Conservation (phyloP, 345 rosid species). For the Eucalyptus grandis region DNA sequence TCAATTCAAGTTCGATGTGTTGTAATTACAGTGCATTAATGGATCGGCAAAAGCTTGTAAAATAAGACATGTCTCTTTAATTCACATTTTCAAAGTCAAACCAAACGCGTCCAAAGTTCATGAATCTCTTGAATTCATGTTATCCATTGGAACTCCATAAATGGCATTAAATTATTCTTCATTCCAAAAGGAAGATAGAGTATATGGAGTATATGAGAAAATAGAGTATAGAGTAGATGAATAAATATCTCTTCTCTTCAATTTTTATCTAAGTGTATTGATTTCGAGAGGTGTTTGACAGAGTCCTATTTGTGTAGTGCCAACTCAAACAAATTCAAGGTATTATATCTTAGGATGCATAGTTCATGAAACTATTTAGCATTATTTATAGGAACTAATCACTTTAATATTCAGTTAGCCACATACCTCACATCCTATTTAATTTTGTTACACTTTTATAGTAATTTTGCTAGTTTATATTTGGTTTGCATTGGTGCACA, state of each 20-base stretch:
- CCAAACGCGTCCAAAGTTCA: rapidly evolving
- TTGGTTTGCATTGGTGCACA: not conserved
- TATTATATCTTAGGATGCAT: too few relatives aligned
- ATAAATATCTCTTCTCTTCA: too few relatives aligned
- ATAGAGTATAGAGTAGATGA: not conserved
- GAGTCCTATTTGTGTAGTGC: not conserved
- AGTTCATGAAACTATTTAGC: not conserved
- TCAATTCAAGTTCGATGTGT: not conserved
- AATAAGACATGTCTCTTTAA: not conserved
- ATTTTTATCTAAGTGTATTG: not conserved
- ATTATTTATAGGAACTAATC: not conserved
- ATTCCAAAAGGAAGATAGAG: not conserved
- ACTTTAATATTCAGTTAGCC: not conserved
- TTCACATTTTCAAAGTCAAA: too few relatives aligned
- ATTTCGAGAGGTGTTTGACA: not conserved
- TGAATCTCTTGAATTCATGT: not conserved
- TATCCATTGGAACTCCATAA: not conserved
- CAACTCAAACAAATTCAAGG: rapidly evolving
- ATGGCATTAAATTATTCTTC: not conserved
- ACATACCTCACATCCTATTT: not conserved
- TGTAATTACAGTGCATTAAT: not conserved
- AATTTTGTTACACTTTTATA: too few relatives aligned
- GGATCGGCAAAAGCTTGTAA: not conserved
- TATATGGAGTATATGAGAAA: not conserved
- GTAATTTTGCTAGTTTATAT: not conserved